phyloP scores from a whole-genome alignment of 2,329 filamentous ascomycete species.

The Stagonosporopsis cucurbitacearum region DNA sequence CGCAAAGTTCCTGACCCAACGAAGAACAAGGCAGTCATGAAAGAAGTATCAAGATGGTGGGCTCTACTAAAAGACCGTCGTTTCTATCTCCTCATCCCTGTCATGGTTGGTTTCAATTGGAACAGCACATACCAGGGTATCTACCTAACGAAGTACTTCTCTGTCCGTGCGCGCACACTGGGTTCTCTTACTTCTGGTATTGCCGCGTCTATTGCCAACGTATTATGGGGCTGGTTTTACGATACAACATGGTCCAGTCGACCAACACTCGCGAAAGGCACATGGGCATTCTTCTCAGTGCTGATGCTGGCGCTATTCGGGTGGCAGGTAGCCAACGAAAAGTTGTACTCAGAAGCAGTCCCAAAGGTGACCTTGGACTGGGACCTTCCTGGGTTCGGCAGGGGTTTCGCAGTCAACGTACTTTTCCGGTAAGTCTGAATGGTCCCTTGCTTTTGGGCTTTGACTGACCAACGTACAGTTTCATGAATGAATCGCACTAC shows the following conservation, averaged over 20 bases:
- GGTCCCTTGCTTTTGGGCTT: not conserved
- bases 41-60: constrained; percentile 48
- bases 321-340: constrained; percentile 59
- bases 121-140: constrained; percentile 60
- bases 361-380: constrained; percentile 55
- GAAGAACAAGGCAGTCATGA: constrained; percentile 49
- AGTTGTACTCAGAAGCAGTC: constrained; percentile 51
- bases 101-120: constrained; percentile 60
- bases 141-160: constrained; percentile 61
- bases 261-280: constrained; percentile 51
- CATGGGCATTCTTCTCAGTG: constrained; percentile 52
- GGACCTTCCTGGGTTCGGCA: constrained; percentile 53
- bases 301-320: constrained; percentile 54
- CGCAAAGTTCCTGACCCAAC: constrained; percentile 42
- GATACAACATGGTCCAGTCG: constrained; percentile 54
- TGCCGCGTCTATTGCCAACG: constrained; percentile 54
- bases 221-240: constrained; percentile 60
- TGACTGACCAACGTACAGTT: constrained; percentile 28
- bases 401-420: constrained; percentile 58
- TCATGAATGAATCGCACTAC: constrained; percentile 59
- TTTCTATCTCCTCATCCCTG: constrained; percentile 58
- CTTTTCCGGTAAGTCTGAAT: constrained; percentile 50
- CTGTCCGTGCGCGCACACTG: constrained; percentile 57
- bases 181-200: constrained; percentile 56
- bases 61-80: constrained; percentile 53